These are phyloP conservation scores for Pseudopyricularia javanii DNA, from an alignment of 2,329 filamentous ascomycete species.

Conservation along the genomic window DNA sequence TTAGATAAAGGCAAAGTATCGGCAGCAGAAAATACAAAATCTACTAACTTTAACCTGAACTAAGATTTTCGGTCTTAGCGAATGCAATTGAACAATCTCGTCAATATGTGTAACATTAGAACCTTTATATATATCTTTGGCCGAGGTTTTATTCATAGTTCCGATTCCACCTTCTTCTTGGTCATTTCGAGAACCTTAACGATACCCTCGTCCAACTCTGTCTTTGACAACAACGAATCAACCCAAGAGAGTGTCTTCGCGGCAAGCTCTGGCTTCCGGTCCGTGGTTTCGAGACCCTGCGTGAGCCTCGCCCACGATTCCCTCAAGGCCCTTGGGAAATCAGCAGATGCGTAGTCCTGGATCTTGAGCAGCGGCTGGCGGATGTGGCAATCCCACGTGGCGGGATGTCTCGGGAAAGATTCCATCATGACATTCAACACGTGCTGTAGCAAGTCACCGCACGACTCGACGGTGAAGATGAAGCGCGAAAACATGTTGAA, in stretches of 20 bases:
- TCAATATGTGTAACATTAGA: too few species aligned
- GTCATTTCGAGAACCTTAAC: conserved; percentile 42
- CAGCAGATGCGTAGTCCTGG: conserved; percentile 8
- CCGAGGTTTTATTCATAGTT: neutral
- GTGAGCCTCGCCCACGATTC: conserved; percentile 52
- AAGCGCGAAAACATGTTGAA: conserved; percentile 71
- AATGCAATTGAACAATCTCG: too few species aligned
- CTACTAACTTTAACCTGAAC: too few species aligned
- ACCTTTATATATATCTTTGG: too few species aligned
- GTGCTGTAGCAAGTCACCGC: conserved; percentile 57
- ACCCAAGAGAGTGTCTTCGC: conserved; percentile 42
- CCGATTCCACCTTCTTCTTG: conserved; percentile 19
- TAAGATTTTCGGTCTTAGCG: too few species aligned
- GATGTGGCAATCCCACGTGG: conserved; percentile 59
- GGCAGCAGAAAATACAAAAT: too few species aligned
- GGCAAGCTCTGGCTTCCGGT: conserved; percentile 33
- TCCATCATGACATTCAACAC: conserved; percentile 54
- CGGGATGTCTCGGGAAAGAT: conserved; percentile 45
- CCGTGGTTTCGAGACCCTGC: conserved; percentile 28
- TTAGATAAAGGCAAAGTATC: too few species aligned
- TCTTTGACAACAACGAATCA: conserved; percentile 32
- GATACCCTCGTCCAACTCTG: conserved; percentile 43
- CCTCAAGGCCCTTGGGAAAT: conserved; percentile 50
- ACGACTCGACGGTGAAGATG: conserved; percentile 44
- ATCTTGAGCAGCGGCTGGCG: conserved; percentile 58